Evolutionary conservation across 768 basidiomycete species (phyloP).

Genomic region (Russula brevipes): DNA sequence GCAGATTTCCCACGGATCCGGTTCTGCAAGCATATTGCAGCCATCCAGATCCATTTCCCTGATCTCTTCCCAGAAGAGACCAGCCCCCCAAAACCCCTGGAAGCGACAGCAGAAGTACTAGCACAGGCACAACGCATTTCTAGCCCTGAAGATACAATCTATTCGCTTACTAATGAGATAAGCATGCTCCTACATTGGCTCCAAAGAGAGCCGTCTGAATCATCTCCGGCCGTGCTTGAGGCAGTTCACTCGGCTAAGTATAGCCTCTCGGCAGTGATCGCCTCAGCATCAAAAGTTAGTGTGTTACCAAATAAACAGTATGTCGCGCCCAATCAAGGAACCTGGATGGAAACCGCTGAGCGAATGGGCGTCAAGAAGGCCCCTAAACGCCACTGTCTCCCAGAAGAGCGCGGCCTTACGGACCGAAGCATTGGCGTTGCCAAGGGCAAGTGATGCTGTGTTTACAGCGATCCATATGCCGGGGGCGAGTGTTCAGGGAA

Average conservation of each 20-base stretch:
- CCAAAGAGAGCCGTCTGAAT: too few relatives aligned
- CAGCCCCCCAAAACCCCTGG: too few relatives aligned
- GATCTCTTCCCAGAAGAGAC: background rate
- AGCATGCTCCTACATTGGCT: background rate
- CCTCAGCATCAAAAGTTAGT: background rate
- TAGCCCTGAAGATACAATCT: background rate
- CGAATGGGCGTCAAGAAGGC: too few relatives aligned
- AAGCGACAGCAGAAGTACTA: too few relatives aligned
- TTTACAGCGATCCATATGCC: too few relatives aligned
- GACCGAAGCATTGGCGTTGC: background rate
- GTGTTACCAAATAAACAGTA: background rate
- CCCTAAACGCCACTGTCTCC: background rate
- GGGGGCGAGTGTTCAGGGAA: background rate
- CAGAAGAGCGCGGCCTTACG: background rate
- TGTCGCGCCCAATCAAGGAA: background rate
- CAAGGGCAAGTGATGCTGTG: background rate
- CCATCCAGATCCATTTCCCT: background rate
- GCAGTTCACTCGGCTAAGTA: background rate
- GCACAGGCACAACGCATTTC: background rate
- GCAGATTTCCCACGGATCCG: background rate
- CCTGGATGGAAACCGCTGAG: too few relatives aligned
- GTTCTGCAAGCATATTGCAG: slow-evolving; percentile 1
- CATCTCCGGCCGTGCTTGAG: background rate
- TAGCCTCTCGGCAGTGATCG: background rate
- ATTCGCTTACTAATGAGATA: background rate